Evolutionary conservation across 805 yeast genomes (phyloP).

Genomic region (Soucietia sequanensis): DNA sequence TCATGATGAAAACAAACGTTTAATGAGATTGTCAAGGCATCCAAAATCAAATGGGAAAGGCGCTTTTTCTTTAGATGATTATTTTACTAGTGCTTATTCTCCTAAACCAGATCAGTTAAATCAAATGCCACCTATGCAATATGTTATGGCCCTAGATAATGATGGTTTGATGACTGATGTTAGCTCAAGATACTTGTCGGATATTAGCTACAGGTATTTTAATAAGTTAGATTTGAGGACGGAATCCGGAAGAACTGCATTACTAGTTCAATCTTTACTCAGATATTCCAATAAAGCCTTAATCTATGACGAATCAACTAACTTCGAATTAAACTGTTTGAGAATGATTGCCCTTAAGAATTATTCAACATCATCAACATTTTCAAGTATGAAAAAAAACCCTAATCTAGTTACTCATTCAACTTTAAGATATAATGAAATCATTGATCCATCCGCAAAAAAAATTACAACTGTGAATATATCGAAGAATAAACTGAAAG

Average conservation of each 20-base stretch:
- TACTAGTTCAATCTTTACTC: constrained; percentile 24
- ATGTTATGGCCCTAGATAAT: constrained; percentile 21
- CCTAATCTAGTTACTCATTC: constrained; percentile 24
- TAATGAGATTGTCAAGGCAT: constrained; percentile 19
- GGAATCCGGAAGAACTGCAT: constrained; percentile 21
- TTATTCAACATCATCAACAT: constrained; percentile 21
- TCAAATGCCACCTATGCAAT: constrained; percentile 28
- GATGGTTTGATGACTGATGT: constrained; percentile 22
- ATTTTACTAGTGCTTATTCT: constrained; percentile 14
- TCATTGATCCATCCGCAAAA: constrained; percentile 9
- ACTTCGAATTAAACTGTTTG: constrained; percentile 19
- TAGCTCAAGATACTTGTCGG: constrained; percentile 29
- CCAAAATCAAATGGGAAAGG: not conserved
- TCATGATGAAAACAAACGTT: constrained; percentile 24
- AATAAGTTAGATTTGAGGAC: constrained; percentile 26
- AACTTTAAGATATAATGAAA: constrained; percentile 27
- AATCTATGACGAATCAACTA: constrained; percentile 4
- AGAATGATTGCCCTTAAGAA: constrained; percentile 21
- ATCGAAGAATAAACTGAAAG: constrained; percentile 11
- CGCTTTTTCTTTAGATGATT: constrained; percentile 1
- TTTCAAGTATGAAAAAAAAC: constrained; percentile 23
- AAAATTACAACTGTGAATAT: constrained; percentile 13
- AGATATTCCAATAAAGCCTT: constrained; percentile 14
- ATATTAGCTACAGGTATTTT: constrained; percentile 30
- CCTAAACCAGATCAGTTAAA: constrained; percentile 23